Conservation (phyloP, 2,329 filamentous ascomycete species). For the Fusarium stilboides region DNA sequence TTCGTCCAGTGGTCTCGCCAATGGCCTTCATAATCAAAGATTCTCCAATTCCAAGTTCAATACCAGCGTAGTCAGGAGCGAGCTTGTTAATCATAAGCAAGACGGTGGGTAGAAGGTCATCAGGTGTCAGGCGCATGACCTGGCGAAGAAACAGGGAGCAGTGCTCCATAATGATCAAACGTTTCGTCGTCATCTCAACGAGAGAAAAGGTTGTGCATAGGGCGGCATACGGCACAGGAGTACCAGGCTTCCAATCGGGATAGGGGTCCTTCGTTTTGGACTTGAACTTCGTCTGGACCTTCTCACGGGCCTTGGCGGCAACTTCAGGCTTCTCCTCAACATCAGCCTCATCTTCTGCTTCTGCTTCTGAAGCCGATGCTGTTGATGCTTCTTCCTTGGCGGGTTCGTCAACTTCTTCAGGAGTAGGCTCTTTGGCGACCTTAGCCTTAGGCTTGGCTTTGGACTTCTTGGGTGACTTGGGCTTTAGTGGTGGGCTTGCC, state of each 20-base stretch:
- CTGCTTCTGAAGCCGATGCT: conserved; percentile 53
- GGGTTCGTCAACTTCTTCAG: conserved; percentile 46
- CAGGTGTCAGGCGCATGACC: conserved; percentile 90
- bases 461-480: conserved; percentile 41
- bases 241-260: conserved; percentile 92
- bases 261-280: conserved; percentile 83
- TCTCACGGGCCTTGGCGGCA: conserved; percentile 82
- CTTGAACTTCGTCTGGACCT: conserved; percentile 83
- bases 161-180: conserved; percentile 88
- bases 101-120: conserved; percentile 89
- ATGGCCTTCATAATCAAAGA: conserved; percentile 99
- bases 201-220: conserved; percentile 95
- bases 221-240: conserved; percentile 93
- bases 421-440: conserved; percentile 18
- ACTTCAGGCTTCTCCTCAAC: conserved; percentile 76
- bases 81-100: conserved; percentile 98
- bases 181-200: conserved; percentile 94
- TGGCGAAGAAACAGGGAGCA: conserved; percentile 93
- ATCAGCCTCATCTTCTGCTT: conserved; percentile 65
- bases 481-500: conserved; percentile 44
- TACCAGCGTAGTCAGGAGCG: conserved; percentile 94
- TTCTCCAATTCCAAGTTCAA: conserved; percentile 98
- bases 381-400: conserved; percentile 50
- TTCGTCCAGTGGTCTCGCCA: conserved; percentile 92
- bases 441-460: conserved; percentile 36